Evolutionary conservation across 176 grass and related monocot genomes (phyloP).

Genomic region (Calamus simplicifolius): DNA sequence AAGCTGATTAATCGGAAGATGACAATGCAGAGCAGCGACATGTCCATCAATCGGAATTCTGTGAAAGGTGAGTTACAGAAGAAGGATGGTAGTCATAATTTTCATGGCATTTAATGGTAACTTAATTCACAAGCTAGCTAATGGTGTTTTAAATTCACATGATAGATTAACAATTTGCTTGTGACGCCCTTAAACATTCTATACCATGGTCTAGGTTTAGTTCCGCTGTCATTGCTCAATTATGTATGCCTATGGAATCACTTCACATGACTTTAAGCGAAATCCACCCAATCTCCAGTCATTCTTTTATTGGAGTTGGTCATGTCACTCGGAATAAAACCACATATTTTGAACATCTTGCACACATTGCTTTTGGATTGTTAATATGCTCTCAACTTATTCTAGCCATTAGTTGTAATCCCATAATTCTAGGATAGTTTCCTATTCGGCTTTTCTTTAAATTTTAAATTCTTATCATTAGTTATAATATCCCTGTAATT

Average conservation of each 20-base stretch:
- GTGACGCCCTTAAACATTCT: constrained; percentile 52
- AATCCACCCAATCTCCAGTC: constrained; percentile 89
- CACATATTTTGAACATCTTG: constrained; percentile 40
- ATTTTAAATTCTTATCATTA: too few species aligned
- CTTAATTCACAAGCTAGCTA: constrained; percentile 38
- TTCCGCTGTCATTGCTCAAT: constrained; percentile 39
- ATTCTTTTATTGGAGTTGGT: constrained; percentile 81
- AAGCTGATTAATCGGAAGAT: constrained; percentile 20
- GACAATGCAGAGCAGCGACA: constrained; percentile 10
- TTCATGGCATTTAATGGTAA: constrained; percentile 14
- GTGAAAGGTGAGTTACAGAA: constrained; percentile 31
- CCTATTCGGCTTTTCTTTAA: too few species aligned
- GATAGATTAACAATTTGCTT: constrained; percentile 20
- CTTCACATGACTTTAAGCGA: constrained; percentile 98
- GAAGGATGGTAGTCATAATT: neutral
- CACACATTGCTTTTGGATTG: constrained; percentile 71
- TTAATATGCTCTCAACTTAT: constrained; percentile 65
- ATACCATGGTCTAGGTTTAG: constrained; percentile 57
- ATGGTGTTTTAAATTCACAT: constrained; percentile 25
- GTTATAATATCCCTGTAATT: too few species aligned
- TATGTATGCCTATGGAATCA: constrained; percentile 64
- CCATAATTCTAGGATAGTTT: too few species aligned
- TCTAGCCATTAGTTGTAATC: too few species aligned
- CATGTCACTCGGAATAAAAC: constrained; percentile 76
- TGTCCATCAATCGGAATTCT: constrained; percentile 18